Evolutionary conservation across 2,329 filamentous ascomycete species (phyloP).

Genomic region (Fusarium setosum): DNA sequence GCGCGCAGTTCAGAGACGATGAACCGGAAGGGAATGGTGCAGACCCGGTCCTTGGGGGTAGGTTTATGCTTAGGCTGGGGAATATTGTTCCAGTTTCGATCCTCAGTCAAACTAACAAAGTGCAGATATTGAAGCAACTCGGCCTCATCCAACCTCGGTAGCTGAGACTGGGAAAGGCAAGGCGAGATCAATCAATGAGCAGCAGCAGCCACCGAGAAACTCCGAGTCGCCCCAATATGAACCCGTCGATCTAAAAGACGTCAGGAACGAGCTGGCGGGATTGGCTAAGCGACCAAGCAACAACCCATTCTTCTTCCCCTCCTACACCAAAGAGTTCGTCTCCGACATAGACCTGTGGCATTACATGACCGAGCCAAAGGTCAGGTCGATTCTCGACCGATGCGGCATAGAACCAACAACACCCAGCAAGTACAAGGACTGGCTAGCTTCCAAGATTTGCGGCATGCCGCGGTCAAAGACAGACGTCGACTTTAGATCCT

Average conservation of each 20-base stretch:
- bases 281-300: neutral
- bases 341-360: constrained; percentile 2
- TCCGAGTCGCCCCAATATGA: neutral
- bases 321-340: neutral
- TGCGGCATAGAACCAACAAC: neutral
- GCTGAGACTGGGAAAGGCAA: neutral
- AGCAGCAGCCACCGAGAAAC: neutral
- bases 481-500: neutral
- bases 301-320: neutral
- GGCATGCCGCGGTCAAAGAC: neutral
- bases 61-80: too few relatives aligned
- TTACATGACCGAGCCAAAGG: neutral
- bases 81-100: neutral
- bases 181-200: too few relatives aligned
- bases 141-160: neutral
- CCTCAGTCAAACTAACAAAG: neutral
- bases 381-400: neutral
- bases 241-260: neutral
- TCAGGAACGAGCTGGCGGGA: neutral
- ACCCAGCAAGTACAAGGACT: neutral
- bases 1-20: neutral
- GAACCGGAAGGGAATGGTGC: neutral
- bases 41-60: neutral
- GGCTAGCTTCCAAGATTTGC: neutral
- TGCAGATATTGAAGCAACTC: neutral